These are phyloP conservation scores for Cryphonectria nitschkei DNA, from an alignment of 2,329 filamentous ascomycete species.

Conservation along the genomic window DNA sequence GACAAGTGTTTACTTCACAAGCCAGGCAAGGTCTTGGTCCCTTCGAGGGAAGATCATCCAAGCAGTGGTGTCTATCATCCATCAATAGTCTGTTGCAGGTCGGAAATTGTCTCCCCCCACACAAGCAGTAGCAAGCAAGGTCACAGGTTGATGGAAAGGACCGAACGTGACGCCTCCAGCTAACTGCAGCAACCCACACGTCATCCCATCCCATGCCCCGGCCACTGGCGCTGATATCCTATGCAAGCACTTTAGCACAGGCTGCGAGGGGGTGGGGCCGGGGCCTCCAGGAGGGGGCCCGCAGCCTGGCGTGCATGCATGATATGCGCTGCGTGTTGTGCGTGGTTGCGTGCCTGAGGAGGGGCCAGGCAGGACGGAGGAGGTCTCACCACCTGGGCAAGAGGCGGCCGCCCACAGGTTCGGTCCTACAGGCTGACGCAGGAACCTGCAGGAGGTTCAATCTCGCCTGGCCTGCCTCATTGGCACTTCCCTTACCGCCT, in stretches of 20 bases:
- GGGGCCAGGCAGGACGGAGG: not conserved
- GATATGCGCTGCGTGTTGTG: not conserved
- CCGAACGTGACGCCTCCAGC: slow-evolving; percentile 16
- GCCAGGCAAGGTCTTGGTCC: not conserved
- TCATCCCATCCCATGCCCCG: slow-evolving; percentile 15
- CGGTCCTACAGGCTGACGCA: slow-evolving; percentile 21
- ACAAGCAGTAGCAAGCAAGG: not conserved
- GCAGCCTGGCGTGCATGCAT: slow-evolving; percentile 7
- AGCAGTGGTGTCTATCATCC: not conserved
- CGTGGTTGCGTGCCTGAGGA: not conserved
- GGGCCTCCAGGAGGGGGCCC: not conserved
- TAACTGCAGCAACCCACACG: slow-evolving; percentile 25
- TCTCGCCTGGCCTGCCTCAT: slow-evolving; percentile 24
- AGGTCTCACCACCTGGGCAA: not conserved
- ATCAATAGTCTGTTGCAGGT: not conserved
- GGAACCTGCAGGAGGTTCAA: slow-evolving; percentile 28
- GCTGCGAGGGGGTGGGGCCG: slow-evolving; percentile 24
- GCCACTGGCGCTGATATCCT: slow-evolving; percentile 20
- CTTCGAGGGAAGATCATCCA: not conserved
- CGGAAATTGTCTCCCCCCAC: not conserved
- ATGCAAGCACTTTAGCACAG: slow-evolving; percentile 30
- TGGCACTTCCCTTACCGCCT: slow-evolving; percentile 1
- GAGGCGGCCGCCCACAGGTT: slow-evolving; percentile 18
- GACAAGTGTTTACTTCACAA: not conserved
- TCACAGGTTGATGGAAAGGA: not conserved